A percentile compares a stretch with the other conserved stretches of the same genome.
Conservation (phyloP, 2,329 filamentous ascomycete genomes). For the Echinosphaeria canescens region DNA sequence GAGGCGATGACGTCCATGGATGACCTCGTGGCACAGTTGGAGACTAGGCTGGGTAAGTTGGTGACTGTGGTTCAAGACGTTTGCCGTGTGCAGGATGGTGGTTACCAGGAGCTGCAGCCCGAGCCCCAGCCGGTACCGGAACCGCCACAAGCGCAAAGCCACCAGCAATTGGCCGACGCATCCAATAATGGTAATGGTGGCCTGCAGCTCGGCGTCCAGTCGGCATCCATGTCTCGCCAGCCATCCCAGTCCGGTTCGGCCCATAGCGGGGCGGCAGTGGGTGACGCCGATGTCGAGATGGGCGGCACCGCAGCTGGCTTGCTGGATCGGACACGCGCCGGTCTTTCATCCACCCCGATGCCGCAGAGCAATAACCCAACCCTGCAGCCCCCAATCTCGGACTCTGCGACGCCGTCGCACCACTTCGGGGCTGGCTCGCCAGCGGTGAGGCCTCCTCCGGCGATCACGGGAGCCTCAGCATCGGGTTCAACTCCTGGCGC, state of each 20-base stretch:
- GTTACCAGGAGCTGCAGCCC: constrained; percentile 39
- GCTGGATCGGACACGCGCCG: constrained; percentile 48
- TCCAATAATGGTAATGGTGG: no score
- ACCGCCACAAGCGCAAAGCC: constrained; percentile 11
- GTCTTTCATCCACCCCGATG: constrained; percentile 35
- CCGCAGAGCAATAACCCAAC: constrained; percentile 37
- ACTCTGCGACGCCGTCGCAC: constrained; percentile 29
- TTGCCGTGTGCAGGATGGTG: constrained; percentile 57
- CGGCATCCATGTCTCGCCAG: constrained; percentile 22
- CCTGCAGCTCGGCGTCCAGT: constrained; percentile 6
- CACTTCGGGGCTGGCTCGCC: no score
- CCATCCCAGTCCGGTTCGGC: constrained; percentile 32
- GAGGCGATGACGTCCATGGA: constrained; percentile 35
- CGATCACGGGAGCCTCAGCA: no score
- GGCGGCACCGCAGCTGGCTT: constrained; percentile 39
- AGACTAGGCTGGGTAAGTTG: constrained; percentile 45
- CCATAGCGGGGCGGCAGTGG: constrained; percentile 29
- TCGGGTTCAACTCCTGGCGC: no score
- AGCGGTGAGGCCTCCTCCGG: no score
- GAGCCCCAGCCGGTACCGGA: constrained; percentile 13
- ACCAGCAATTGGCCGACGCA: no score
- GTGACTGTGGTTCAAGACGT: constrained; percentile 42
- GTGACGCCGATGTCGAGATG: constrained; percentile 43
- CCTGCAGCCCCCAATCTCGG: constrained; percentile 35
- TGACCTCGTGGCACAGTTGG: constrained; percentile 54